These are phyloP conservation scores for Ophiorrhiza pumila DNA, from an alignment of 257 asterid species.

Conservation along the genomic window DNA sequence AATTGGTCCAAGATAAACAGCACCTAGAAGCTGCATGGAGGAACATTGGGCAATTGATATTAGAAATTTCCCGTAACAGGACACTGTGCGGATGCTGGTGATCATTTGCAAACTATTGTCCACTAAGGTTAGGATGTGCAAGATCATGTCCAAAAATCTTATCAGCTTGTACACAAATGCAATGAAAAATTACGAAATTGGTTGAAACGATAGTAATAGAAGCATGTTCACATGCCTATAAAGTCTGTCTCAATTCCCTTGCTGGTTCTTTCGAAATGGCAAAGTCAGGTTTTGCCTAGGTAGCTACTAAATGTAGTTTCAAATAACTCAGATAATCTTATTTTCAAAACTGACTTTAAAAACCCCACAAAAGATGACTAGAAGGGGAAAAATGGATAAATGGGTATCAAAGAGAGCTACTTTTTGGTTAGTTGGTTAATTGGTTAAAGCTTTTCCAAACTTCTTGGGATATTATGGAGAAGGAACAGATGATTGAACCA, in stretches of 20 bases:
- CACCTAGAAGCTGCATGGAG: conserved; percentile 69
- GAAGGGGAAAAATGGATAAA: background rate
- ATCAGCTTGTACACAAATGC: background rate
- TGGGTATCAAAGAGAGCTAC: background rate
- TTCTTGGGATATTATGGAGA: background rate
- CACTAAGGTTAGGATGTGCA: background rate
- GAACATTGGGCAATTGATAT: background rate
- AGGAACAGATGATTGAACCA: background rate
- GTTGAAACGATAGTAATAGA: background rate
- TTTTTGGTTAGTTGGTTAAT: background rate
- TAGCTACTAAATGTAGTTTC: background rate
- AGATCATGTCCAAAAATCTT: background rate
- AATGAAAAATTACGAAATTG: background rate
- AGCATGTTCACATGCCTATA: background rate
- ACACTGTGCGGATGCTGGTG: background rate
- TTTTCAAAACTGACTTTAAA: background rate
- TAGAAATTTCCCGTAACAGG: background rate
- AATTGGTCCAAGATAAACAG: conserved; percentile 87
- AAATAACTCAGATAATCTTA: background rate
- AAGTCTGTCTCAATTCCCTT: background rate
- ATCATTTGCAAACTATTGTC: background rate
- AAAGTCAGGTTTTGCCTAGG: background rate
- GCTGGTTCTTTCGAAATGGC: background rate
- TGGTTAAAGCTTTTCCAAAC: background rate
- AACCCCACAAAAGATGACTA: background rate